These are phyloP conservation scores for Phytopythium sindhum DNA, from an alignment of 352 stramenopile genomes.

Conservation along the genomic window DNA sequence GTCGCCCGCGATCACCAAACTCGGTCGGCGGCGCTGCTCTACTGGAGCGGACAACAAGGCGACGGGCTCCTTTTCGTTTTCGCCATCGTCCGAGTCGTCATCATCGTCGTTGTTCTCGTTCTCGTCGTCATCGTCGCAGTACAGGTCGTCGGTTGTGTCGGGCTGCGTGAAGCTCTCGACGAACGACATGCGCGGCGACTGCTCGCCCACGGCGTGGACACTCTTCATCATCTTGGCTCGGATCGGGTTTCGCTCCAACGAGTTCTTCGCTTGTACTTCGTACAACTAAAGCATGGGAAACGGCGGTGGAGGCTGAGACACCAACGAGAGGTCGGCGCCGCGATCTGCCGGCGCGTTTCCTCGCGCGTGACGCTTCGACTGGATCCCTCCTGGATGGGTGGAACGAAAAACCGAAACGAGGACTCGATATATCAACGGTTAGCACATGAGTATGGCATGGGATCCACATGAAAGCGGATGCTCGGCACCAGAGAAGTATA, in stretches of 20 bases:
- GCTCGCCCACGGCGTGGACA: neutral
- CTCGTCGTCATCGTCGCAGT: constrained; percentile 1
- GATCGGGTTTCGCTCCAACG: neutral
- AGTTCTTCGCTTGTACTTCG: neutral
- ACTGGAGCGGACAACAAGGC: neutral
- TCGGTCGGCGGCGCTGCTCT: constrained; percentile 9
- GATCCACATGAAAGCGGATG: neutral
- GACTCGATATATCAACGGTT: too few species aligned
- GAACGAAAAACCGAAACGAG: too few species aligned
- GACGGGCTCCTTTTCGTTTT: neutral
- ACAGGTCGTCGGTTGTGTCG: constrained; percentile 3
- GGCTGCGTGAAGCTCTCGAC: constrained; percentile 34
- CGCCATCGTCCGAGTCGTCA: neutral
- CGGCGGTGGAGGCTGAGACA: neutral
- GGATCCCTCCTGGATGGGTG: too few species aligned
- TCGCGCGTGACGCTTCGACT: neutral
- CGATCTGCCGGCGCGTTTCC: neutral
- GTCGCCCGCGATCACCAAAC: constrained; percentile 30
- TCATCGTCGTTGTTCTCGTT: neutral
- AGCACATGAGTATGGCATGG: too few species aligned
- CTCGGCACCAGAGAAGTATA: neutral
- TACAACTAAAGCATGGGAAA: neutral
- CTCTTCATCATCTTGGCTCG: constrained; percentile 1
- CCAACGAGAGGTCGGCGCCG: neutral
- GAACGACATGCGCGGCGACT: constrained; percentile 13